phyloP scores from a whole-genome alignment of 441 rosid genomes.

The Adansonia madagascariensis region DNA sequence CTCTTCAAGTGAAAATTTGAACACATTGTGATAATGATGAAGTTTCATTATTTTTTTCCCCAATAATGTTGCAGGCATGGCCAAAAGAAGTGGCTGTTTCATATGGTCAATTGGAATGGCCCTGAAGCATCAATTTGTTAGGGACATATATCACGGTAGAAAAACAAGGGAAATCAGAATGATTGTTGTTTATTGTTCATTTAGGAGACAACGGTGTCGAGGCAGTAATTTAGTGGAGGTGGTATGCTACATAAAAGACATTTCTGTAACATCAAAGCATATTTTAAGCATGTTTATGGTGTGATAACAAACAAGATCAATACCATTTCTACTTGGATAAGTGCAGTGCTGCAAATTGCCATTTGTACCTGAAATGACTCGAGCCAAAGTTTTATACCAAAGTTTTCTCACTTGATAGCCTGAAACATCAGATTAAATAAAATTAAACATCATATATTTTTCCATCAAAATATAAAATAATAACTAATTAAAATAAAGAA shows the following conservation, averaged over 20 bases:
- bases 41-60: slow-evolving; percentile 8
- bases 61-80: slow-evolving; percentile 28
- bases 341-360: background rate
- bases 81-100: slow-evolving; percentile 1
- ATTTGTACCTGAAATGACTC: too few relatives aligned
- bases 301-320: background rate
- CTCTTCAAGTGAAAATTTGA: background rate
- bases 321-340: background rate
- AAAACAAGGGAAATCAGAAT: background rate
- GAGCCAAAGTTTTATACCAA: too few relatives aligned
- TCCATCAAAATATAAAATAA: too few relatives aligned
- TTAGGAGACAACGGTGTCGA: background rate
- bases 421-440: background rate
- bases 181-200: background rate
- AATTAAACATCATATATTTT: too few relatives aligned
- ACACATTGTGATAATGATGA: background rate
- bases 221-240: background rate
- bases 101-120: slow-evolving; percentile 15
- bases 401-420: too few relatives aligned
- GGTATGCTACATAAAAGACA: background rate
- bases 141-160: background rate
- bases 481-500: background rate
- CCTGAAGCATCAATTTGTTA: background rate
- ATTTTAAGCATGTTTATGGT: slow-evolving; percentile 5
- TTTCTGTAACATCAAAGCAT: background rate